phyloP scores from a whole-genome alignment of 1,284 basidiomycete species.

The Irpex sp. region DNA sequence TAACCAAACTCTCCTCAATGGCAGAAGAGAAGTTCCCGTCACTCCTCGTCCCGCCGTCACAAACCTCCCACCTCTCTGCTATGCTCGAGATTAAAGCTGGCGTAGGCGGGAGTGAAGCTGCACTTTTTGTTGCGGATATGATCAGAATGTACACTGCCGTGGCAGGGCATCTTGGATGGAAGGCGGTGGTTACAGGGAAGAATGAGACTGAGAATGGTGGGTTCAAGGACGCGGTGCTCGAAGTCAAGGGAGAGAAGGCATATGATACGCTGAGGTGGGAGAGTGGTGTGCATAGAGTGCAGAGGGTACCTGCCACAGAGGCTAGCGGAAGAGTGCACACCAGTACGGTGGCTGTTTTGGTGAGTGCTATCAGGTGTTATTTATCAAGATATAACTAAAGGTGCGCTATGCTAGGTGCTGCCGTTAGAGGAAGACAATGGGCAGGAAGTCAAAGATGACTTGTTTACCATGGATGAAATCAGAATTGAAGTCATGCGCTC shows the following conservation, averaged over 20 bases:
- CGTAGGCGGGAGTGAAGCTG: conserved; percentile 88
- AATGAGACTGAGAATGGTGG: conserved; percentile 60
- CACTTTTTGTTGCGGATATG: conserved; percentile 78
- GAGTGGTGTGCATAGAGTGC: conserved; percentile 94
- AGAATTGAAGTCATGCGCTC: conserved; percentile 92
- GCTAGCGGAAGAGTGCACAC: conserved; percentile 86
- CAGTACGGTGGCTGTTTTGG: conserved; percentile 85
- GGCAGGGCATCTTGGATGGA: conserved; percentile 50
- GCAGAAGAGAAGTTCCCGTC: conserved; percentile 56
- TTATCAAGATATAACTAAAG: background rate
- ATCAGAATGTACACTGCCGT: conserved; percentile 81
- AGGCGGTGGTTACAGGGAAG: conserved; percentile 45
- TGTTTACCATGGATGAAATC: conserved; percentile 84
- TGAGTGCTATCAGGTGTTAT: conserved; percentile 32
- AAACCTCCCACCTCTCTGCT: conserved; percentile 64
- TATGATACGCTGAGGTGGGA: conserved; percentile 86
- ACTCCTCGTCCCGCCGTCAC: conserved; percentile 67
- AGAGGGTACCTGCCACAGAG: conserved; percentile 90
- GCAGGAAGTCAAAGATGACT: conserved; percentile 40
- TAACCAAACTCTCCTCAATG: conserved; percentile 41
- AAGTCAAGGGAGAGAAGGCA: conserved; percentile 72
- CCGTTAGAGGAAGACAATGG: conserved; percentile 66
- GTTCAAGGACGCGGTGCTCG: conserved; percentile 79
- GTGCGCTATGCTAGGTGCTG: conserved; percentile 54
- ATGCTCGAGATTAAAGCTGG: conserved; percentile 91